These are phyloP conservation scores for Peronospora farinosa DNA, from an alignment of 352 stramenopile genomes.

Conservation along the genomic window DNA sequence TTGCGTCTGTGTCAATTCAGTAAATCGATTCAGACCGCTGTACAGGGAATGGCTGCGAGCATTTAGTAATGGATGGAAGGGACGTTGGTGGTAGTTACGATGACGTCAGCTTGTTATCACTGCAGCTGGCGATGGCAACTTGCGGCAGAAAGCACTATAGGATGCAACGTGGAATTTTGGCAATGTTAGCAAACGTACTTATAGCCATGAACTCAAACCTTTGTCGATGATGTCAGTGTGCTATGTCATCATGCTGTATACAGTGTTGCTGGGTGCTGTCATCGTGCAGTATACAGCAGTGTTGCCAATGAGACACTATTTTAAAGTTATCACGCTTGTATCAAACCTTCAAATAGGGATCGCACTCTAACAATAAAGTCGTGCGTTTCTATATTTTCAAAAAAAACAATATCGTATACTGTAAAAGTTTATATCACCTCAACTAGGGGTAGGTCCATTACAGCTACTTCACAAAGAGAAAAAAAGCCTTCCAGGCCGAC, in stretches of 20 bases:
- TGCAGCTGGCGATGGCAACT: constrained; percentile 1
- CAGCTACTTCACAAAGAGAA: constrained; percentile 16
- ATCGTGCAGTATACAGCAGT: too few relatives aligned
- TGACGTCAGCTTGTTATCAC: constrained; percentile 9
- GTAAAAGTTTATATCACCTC: too few relatives aligned
- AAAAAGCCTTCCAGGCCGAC: constrained; percentile 10
- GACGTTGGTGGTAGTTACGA: neutral
- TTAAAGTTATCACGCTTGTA: too few relatives aligned
- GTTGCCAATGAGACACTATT: too few relatives aligned
- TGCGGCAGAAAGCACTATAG: constrained; percentile 16
- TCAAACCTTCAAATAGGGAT: too few relatives aligned
- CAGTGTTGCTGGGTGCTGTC: too few relatives aligned
- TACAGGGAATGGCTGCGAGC: constrained; percentile 27
- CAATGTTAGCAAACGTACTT: neutral
- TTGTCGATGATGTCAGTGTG: too few relatives aligned
- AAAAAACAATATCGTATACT: too few relatives aligned
- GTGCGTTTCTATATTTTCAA: too few relatives aligned
- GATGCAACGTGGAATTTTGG: neutral
- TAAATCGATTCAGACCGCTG: constrained; percentile 37
- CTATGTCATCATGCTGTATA: too few relatives aligned
- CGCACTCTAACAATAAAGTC: too few relatives aligned
- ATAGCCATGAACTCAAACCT: too few relatives aligned
- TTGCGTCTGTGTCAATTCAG: constrained; percentile 48
- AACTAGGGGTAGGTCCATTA: constrained; percentile 16
- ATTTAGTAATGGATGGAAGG: neutral